Evolutionary conservation across 2,329 filamentous ascomycete species (phyloP).

Genomic region (Hymenoscyphus linearis): DNA sequence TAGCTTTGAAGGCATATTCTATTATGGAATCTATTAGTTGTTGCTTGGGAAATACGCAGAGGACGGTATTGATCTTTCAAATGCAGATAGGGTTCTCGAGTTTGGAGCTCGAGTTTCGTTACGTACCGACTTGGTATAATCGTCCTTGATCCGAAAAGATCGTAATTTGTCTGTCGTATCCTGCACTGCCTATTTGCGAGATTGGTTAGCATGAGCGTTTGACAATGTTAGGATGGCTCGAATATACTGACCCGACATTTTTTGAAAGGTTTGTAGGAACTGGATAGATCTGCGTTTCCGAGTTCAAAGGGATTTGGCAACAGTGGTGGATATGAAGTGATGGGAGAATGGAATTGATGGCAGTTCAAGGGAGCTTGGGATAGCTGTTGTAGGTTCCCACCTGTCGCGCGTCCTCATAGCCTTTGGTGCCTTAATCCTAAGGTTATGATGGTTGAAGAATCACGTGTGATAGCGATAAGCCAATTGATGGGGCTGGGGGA

Average conservation of each 20-base stretch:
- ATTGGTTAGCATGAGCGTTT: constrained; percentile 22
- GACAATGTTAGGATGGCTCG: constrained; percentile 5
- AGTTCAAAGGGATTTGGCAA: neutral
- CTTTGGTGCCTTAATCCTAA: constrained; percentile 3
- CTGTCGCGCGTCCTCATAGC: constrained; percentile 9
- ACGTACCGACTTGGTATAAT: constrained; percentile 98
- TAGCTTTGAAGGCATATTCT: constrained; percentile 99
- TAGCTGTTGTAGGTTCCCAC: constrained; percentile 11
- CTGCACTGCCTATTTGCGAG: constrained; percentile 61
- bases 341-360: constrained; percentile 9
- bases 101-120: constrained; percentile 1
- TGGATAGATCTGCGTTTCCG: neutral
- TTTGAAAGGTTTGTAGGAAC: constrained; percentile 7
- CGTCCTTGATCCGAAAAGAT: constrained; percentile 99
- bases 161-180: constrained; percentile 98
- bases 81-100: neutral
- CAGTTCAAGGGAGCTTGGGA: constrained; percentile 7
- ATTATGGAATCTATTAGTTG: constrained; percentile 21
- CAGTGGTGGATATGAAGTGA: neutral
- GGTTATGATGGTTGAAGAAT: neutral
- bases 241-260: constrained; percentile 36
- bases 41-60: constrained; percentile 4
- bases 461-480: neutral
- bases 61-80: neutral
- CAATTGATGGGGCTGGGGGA: no score